Evolutionary conservation across 2,329 filamentous ascomycete genomes (phyloP), one percentile per base, ranked within the genome.

Genomic region (Botryotinia calthae): DNA sequence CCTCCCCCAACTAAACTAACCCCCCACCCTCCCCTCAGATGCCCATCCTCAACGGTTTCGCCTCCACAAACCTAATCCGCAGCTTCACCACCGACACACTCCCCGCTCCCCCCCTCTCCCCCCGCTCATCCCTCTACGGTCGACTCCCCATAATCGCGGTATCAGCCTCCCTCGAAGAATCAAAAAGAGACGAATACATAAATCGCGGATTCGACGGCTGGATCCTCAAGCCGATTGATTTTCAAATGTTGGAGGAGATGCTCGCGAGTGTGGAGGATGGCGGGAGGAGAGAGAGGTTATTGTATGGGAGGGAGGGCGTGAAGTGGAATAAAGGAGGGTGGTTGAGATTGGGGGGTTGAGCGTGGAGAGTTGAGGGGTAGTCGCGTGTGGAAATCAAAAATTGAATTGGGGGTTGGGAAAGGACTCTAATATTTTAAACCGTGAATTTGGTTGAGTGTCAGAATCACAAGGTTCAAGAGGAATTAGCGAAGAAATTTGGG

Each of bases 211-310:
- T 97, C 76, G 94, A 97, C 76, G 94, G 92, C 34, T 97, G 94
- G 94, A 94, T 97, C 42, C 84, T 97, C 73, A 97, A 97, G 79
- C 94, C 94, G 0, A 92, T 97, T 58, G 90, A 95, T 74, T 97
- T 97, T 79, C 88, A 89, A 76, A 87, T 93, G 14, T 84, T 97
- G 0, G 89, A 88, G 74, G 86, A 87, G 31, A 84, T 97, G 9
- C 85, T 97, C 72, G 81, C 84, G 1, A 93, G 93, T 1, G 92
- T 96, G 51, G 85, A 89, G 5, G 86, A 93, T 62, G 83, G 86
- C 0, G 82, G 86, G 0, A 82, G 86, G 0, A 86, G 93, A 25
- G 81, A 87, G n/a, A 81, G 84, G 20, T 90, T 89, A 76, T 79
- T 94, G 1, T 97, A 97, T 79, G 82, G 85, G 56, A 84, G 88